Percentiles rank a stretch among this genome's conserved stretches.
These are phyloP conservation scores for Thelonectria discophora DNA, from an alignment of 2,329 filamentous ascomycete species.

Conservation along the genomic window DNA sequence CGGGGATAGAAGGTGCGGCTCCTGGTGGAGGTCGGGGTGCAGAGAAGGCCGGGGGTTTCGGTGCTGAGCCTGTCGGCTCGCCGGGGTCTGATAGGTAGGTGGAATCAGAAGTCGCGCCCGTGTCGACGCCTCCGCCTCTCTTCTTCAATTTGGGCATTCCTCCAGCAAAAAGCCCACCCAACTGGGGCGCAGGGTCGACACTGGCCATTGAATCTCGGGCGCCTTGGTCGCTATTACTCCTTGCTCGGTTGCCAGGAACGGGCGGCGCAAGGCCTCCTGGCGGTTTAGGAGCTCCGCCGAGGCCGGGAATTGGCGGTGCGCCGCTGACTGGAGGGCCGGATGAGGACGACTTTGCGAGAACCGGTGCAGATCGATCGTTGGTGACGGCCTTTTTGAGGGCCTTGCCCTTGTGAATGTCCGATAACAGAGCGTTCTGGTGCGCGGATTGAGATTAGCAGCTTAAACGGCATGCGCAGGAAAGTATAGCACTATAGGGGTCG, in stretches of 20 bases:
- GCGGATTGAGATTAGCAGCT: slow-evolving; percentile 19
- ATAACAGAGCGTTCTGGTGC: slow-evolving; percentile 80
- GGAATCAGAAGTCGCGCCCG: slow-evolving; percentile 66
- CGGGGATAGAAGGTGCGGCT: slow-evolving; percentile 33
- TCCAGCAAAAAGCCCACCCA: slow-evolving; percentile 88
- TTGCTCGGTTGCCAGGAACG: slow-evolving; percentile 72
- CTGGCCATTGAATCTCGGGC: slow-evolving; percentile 54
- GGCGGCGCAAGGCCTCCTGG: slow-evolving; percentile 76
- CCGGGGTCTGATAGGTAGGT: slow-evolving; percentile 84
- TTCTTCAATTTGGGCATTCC: slow-evolving; percentile 97
- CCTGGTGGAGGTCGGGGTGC: slow-evolving; percentile 61
- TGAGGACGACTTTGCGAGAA: slow-evolving; percentile 55
- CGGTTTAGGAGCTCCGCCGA: slow-evolving; percentile 56
- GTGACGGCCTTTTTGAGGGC: slow-evolving; percentile 85
- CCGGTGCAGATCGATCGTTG: slow-evolving; percentile 90
- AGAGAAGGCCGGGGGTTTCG: slow-evolving; percentile 66
- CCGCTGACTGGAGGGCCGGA: slow-evolving; percentile 72
- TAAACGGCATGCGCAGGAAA: background rate
- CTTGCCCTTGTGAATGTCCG: slow-evolving; percentile 85
- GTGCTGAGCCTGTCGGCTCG: slow-evolving; percentile 50
- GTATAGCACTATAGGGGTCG: slow-evolving; percentile 2
- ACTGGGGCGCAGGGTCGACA: slow-evolving; percentile 75
- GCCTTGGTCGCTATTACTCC: slow-evolving; percentile 84
- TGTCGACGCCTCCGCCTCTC: slow-evolving; percentile 81
- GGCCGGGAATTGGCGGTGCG: slow-evolving; percentile 81